Evolutionary conservation across 441 rosid species (phyloP).

Genomic region (Populus hybrid): DNA sequence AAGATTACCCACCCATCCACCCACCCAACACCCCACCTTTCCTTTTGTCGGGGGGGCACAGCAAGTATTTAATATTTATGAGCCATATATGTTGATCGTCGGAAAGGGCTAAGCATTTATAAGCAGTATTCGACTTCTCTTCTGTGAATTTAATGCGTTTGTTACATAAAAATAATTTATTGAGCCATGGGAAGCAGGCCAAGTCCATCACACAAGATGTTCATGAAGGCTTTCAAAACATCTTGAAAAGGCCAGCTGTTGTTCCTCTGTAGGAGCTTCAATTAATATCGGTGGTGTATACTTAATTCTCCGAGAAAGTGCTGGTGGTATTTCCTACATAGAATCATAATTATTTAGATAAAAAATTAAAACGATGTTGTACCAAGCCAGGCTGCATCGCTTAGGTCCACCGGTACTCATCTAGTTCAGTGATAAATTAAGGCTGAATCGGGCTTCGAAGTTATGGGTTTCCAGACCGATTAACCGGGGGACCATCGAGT

Average conservation of each 20-base stretch:
- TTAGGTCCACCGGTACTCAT: too few relatives aligned
- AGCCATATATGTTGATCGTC: too few relatives aligned
- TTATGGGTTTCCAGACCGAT: too few relatives aligned
- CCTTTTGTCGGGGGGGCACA: too few relatives aligned
- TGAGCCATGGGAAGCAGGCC: not conserved
- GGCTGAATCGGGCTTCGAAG: too few relatives aligned
- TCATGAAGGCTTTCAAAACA: not conserved
- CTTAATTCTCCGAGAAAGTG: not conserved
- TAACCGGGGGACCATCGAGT: too few relatives aligned
- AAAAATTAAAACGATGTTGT: too few relatives aligned
- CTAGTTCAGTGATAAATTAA: too few relatives aligned
- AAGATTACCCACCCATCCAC: not conserved
- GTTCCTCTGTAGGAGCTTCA: not conserved
- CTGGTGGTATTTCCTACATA: not conserved
- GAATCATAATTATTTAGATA: too few relatives aligned
- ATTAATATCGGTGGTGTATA: not conserved
- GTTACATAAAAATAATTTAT: not conserved
- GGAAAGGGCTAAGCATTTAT: too few relatives aligned
- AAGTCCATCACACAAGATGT: not conserved
- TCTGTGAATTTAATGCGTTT: not conserved
- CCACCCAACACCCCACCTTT: too few relatives aligned
- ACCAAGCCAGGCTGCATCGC: too few relatives aligned
- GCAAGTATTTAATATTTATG: not conserved
- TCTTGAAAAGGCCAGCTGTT: not conserved
- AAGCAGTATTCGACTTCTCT: not conserved